phyloP scores from a whole-genome alignment of 306 rosid species.

The Vigna nakashimae region DNA sequence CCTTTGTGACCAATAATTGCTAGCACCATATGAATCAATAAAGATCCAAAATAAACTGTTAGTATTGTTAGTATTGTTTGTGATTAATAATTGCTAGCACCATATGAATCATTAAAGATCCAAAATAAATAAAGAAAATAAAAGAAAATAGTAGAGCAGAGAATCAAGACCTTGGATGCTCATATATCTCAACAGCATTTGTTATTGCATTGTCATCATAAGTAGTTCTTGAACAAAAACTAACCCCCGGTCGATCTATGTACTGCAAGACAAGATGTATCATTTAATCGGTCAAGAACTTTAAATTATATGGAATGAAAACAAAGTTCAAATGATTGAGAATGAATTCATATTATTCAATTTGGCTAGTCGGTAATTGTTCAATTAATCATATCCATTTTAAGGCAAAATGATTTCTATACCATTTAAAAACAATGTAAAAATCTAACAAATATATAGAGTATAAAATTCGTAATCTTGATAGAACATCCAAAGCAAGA shows the following conservation, averaged over 20 bases:
- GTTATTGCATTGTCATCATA: constrained; percentile 84
- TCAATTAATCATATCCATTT: constrained; percentile 31
- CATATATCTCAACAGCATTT: constrained; percentile 80
- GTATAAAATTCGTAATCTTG: constrained; percentile 12
- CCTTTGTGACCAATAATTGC: constrained; percentile 20
- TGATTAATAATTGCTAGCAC: constrained; percentile 9
- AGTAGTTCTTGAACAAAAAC: constrained; percentile 79
- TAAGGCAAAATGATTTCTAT: constrained; percentile 6
- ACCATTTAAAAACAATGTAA: not conserved
- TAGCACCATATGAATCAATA: constrained; percentile 22
- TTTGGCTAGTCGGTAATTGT: constrained; percentile 7
- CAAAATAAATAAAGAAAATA: constrained; percentile 14
- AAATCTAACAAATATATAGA: not conserved
- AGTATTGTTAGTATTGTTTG: constrained; percentile 25
- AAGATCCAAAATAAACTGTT: not conserved
- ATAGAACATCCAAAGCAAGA: constrained; percentile 1
- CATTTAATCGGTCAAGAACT: not conserved
- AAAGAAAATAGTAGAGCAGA: not conserved
- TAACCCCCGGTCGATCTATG: constrained; percentile 77
- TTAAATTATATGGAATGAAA: not conserved
- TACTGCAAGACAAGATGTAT: constrained; percentile 55
- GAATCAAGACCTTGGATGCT: constrained; percentile 60
- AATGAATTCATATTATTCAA: constrained; percentile 15
- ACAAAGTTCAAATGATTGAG: not conserved
- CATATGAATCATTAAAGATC: constrained; percentile 21